Percentiles rank a stretch among this genome's conserved stretches.
Conservation (phyloP, 2,329 filamentous ascomycete genomes). For the Aspergillus amoenus region DNA sequence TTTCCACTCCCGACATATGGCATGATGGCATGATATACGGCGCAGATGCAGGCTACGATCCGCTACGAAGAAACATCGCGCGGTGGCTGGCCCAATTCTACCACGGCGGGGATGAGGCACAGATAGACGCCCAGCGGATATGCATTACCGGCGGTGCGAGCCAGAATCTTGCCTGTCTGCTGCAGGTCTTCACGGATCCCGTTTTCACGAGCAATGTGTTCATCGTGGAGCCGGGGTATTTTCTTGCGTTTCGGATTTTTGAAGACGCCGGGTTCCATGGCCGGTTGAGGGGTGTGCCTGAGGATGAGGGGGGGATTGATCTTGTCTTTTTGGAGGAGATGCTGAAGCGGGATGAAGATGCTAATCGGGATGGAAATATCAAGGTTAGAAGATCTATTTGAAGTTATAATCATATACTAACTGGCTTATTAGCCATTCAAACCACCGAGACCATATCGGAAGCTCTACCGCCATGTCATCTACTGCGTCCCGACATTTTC, state of each 20-base stretch:
- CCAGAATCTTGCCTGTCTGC: slow-evolving; percentile 74
- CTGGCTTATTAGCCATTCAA: slow-evolving; percentile 47
- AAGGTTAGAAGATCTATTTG: too few relatives aligned
- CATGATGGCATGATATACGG: slow-evolving; percentile 63
- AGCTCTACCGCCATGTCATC: slow-evolving; percentile 82
- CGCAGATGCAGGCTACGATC: slow-evolving; percentile 70
- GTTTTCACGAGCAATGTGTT: slow-evolving; percentile 72
- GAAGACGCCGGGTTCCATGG: slow-evolving; percentile 73
- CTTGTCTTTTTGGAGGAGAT: slow-evolving; percentile 57
- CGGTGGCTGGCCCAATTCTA: slow-evolving; percentile 70
- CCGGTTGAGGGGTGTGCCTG: slow-evolving; percentile 67
- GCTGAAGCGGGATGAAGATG: slow-evolving; percentile 51
- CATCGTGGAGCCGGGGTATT: slow-evolving; percentile 80
- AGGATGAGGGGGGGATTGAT: slow-evolving; percentile 77
- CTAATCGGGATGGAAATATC: too few relatives aligned
- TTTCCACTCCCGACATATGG: neutral
- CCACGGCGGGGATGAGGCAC: slow-evolving; percentile 33
- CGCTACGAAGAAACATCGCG: slow-evolving; percentile 68
- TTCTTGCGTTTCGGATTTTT: slow-evolving; percentile 82
- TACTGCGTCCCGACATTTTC: slow-evolving; percentile 87
- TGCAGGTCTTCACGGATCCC: slow-evolving; percentile 80
- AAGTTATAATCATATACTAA: too few relatives aligned
- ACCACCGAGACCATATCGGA: slow-evolving; percentile 60
- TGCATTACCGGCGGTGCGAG: slow-evolving; percentile 83
- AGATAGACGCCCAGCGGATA: slow-evolving; percentile 59